Base-by-base conservation (phyloP, 306 rosid species). In the Leucaena leucocephala region DNA sequence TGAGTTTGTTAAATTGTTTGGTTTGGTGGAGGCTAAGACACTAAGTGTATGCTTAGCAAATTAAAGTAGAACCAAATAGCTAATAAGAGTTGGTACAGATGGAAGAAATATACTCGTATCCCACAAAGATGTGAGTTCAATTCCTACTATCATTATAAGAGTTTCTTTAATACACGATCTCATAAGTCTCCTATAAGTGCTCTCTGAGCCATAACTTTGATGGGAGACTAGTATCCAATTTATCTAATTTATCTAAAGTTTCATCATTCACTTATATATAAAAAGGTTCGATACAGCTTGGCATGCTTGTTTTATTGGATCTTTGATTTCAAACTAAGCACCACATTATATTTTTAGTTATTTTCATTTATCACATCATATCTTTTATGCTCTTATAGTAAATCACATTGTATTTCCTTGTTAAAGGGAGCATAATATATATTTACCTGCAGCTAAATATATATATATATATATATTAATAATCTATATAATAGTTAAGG, bases 271-370 rank as follows among this genome's bases (percentile, higher is more conserved):
- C 16, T 9, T 14, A n/a, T 13, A 2, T 36, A 8, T 6, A 40
- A 40, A 17, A 44, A 27, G 27, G 71, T 44, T 61, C 49, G 22
- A 15, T 71, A 55, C 68, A 68, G 81, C 68, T 54, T 48, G 62
- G 75, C 75, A 14, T 54, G 68, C 59, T 33, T 40, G 68, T 45
- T 73, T 72, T 39, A 54, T 21, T 39, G 39, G 76, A 72, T 72
- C 46, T n/a, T 22, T 36, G 65, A 27, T 5, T 27, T 27, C 27
- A 42, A 21, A 45, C 34, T 21, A 45, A 27, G 19, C 43, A 70
- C 27, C 14, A 22, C 27, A 34, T 27, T 27, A 27, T 27, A 27
- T 12, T 45, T 45, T 45, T 69, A 3, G 9, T 54, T 21, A 13
- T 22, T 22, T 69, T 45, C 6, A 22, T 6, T 45, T 8, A 22